Percentiles rank a stretch among this genome's conserved stretches.
These are phyloP conservation scores for Pseudoscleropodium purum DNA, from an alignment of 225 moss, liverwort and hornwort species.

Conservation along the genomic window DNA sequence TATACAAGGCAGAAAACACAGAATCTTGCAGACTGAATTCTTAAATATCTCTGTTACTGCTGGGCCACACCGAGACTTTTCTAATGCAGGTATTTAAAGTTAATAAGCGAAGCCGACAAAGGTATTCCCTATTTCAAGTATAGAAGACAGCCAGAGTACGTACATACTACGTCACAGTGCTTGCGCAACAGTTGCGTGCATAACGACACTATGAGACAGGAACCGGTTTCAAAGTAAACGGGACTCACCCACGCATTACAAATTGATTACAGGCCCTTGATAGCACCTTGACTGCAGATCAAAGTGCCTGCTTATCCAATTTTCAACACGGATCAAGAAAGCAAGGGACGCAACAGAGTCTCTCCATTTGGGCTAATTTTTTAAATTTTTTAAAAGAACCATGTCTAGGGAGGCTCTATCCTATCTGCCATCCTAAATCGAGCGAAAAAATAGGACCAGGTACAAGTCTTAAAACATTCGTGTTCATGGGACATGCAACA, in stretches of 20 bases:
- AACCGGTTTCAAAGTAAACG: background rate
- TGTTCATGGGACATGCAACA: background rate
- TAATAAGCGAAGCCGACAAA: background rate
- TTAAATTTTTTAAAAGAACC: too few species aligned
- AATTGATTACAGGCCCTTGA: background rate
- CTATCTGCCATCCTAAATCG: background rate
- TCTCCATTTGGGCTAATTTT: background rate
- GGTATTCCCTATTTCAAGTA: background rate
- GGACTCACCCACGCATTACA: background rate
- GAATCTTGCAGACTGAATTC: background rate
- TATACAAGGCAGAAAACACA: background rate
- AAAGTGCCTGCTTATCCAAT: background rate
- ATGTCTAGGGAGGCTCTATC: background rate
- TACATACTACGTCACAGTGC: background rate
- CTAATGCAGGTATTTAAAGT: background rate
- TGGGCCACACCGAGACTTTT: background rate
- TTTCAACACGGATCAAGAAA: background rate
- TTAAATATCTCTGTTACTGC: background rate
- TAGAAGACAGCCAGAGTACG: background rate
- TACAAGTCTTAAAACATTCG: background rate
- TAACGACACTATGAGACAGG: background rate
- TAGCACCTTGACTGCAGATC: background rate
- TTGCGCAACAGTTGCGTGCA: background rate
- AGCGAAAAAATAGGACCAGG: background rate
- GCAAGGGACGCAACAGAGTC: background rate